A percentile compares a stretch with the other conserved stretches of the same genome.
Evolutionary conservation across 176 grass and related monocot genomes (phyloP).

Genomic region (Oryza meyeriana): DNA sequence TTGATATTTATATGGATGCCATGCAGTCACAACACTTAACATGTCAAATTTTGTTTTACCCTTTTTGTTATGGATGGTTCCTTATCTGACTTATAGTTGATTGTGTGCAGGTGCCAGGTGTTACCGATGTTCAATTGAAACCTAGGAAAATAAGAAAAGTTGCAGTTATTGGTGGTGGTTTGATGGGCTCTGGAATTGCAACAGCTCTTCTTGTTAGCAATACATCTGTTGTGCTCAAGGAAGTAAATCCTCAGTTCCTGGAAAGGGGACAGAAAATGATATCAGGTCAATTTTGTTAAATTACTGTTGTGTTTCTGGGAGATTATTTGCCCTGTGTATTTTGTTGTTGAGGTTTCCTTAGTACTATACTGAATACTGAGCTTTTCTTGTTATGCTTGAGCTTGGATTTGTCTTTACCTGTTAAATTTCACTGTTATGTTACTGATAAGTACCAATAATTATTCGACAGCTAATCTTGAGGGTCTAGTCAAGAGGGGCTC

Average conservation of each 20-base stretch:
- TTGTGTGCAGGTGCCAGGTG: conserved; percentile 77
- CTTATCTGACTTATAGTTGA: conserved; percentile 30
- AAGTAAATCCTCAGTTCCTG: conserved; percentile 82
- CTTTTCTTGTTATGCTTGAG: background rate
- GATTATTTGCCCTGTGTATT: background rate
- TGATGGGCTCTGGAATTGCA: conserved; percentile 99
- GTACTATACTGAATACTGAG: background rate
- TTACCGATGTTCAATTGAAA: conserved; percentile 87
- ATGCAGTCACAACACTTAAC: background rate
- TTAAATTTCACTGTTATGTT: conserved; percentile 6
- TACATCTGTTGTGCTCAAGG: conserved; percentile 87
- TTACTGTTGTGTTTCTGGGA: background rate
- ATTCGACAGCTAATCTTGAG: conserved; percentile 74
- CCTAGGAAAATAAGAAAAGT: conserved; percentile 84
- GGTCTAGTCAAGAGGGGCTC: conserved; percentile 91
- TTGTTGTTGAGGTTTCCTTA: background rate
- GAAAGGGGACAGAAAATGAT: conserved; percentile 89
- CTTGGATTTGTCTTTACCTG: background rate
- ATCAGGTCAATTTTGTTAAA: conserved; percentile 55
- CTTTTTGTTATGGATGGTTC: conserved; percentile 8
- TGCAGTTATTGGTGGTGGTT: conserved; percentile 95
- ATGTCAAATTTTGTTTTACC: background rate
- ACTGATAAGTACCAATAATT: background rate
- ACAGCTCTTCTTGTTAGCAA: conserved; percentile 86
- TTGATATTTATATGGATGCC: background rate